Percentiles rank a stretch among this genome's conserved stretches.
Conservation (phyloP, 495 filamentous ascomycete species). For the Penicillium cinerascens region DNA sequence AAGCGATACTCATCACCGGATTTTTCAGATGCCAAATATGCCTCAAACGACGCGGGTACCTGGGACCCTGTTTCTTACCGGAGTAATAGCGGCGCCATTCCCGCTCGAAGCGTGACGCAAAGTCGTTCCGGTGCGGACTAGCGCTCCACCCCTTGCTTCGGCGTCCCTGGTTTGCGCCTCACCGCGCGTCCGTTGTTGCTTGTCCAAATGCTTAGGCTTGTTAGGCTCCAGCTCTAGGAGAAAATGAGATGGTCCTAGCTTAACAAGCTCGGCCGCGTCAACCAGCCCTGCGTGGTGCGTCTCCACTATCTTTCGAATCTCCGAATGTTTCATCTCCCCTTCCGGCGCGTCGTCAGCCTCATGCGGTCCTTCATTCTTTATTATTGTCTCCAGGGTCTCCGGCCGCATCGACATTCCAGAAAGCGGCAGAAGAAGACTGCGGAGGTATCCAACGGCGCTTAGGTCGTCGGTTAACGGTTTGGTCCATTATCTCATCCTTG, state of each 20-base stretch:
- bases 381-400: constrained; percentile 63
- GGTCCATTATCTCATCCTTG: constrained; percentile 67
- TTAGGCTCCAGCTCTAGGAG: constrained; percentile 26
- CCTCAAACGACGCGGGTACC: constrained; percentile 27
- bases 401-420: constrained; percentile 66
- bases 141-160: constrained; percentile 23
- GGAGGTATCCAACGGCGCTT: constrained; percentile 47
- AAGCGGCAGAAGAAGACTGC: constrained; percentile 58
- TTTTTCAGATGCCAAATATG: constrained; percentile 25
- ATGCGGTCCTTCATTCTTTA: constrained; percentile 24
- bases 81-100: constrained; percentile 16
- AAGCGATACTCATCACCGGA: constrained; percentile 3
- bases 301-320: constrained; percentile 49
- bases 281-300: constrained; percentile 58
- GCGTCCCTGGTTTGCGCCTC: constrained; percentile 17
- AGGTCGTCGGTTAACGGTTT: constrained; percentile 66
- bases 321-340: constrained; percentile 26
- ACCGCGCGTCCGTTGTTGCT: constrained; percentile 10
- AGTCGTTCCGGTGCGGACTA: constrained; percentile 18
- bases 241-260: constrained; percentile 24
- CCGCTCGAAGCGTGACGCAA: constrained; percentile 18
- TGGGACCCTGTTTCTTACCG: constrained; percentile 20
- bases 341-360: constrained; percentile 27
- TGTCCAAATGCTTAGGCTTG: constrained; percentile 23
- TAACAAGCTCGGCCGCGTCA: constrained; percentile 44